Conservation (phyloP, 2,329 filamentous ascomycete species). For the Anthostomella pinea region DNA sequence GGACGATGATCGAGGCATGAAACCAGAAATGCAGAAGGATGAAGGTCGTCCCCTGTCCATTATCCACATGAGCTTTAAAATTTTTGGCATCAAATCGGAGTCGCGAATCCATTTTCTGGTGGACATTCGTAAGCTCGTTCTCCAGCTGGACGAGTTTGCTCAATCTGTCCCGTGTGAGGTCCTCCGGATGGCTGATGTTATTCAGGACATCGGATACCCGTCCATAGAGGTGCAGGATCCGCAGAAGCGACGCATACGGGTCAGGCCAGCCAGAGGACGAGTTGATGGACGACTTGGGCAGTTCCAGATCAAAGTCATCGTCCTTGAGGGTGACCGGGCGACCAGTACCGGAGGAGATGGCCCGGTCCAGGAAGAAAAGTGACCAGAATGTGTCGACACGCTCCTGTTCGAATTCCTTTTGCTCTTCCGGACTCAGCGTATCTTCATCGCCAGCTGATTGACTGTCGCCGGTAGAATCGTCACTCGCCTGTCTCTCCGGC, state of each 20-base stretch:
- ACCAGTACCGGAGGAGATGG: constrained; percentile 85
- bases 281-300: constrained; percentile 51
- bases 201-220: constrained; percentile 82
- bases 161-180: constrained; percentile 73
- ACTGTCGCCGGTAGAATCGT: constrained; percentile 18
- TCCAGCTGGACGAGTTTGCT: constrained; percentile 74
- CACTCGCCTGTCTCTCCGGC: constrained; percentile 36
- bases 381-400: constrained; percentile 87
- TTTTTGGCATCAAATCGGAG: constrained; percentile 83
- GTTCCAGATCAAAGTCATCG: constrained; percentile 78
- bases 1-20: constrained; percentile 78
- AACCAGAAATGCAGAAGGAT: constrained; percentile 88
- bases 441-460: constrained; percentile 44
- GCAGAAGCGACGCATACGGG: constrained; percentile 75
- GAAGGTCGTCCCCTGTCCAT: constrained; percentile 81
- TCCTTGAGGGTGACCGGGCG: constrained; percentile 80
- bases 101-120: constrained; percentile 71
- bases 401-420: constrained; percentile 71
- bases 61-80: constrained; percentile 79
- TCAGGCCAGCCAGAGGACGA: constrained; percentile 67
- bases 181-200: constrained; percentile 69
- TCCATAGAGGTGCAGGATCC: constrained; percentile 83
- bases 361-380: constrained; percentile 81
- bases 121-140: constrained; percentile 66
- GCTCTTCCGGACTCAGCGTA: constrained; percentile 47